Evolutionary conservation across 495 filamentous ascomycete genomes (phyloP), one percentile per base, ranked within the genome.

Genomic region (Neurospora tetrasperma): DNA sequence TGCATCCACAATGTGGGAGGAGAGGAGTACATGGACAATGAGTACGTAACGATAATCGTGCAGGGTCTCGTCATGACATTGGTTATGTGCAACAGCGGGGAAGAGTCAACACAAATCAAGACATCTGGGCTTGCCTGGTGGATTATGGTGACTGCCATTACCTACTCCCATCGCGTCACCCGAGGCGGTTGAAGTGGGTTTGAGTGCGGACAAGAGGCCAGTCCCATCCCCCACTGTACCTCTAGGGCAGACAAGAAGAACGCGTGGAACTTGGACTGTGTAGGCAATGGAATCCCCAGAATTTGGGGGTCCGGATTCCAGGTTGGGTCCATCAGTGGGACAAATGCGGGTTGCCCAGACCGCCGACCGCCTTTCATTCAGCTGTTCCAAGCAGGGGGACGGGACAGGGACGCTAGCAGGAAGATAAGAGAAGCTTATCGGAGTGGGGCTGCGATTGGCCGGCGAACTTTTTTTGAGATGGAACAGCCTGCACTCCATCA

Each of bases 381-480:
- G 23, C 54, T 62, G 54, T 62, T 27, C 12, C 54, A 62, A 31
- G 54, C 23, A 66, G 5, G 5, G 39, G 35, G 35, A 5, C 4
- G 35, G 54, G 54, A 69, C 14, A 48, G 31, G n/a, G 54, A 18
- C 46, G 70, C 71, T 74, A 71, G 6, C 1, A n/a, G n/a, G n/a
- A 9, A 72, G 70, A 69, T 70, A 70, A 73, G 46, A 48, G 35
- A 74, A 27, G 39, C 73, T 79, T 79, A 79, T 79, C 77, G 27
- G 40, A 54, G 73, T 76, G 77, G 77, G 74, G 68, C 75, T 42
- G 14, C 7, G 20, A 27, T 39, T 27, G 20, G 39, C n/a, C 23
- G 43, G 31, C 72, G 73, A 76, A 78, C 74, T 78, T 79, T 79
- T 77, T 79, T 77, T 75, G 54, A 66, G 54, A 31, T 31, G 27